Evolutionary conservation across 2,329 filamentous ascomycete species (phyloP).

Genomic region (Zalaria sp.): DNA sequence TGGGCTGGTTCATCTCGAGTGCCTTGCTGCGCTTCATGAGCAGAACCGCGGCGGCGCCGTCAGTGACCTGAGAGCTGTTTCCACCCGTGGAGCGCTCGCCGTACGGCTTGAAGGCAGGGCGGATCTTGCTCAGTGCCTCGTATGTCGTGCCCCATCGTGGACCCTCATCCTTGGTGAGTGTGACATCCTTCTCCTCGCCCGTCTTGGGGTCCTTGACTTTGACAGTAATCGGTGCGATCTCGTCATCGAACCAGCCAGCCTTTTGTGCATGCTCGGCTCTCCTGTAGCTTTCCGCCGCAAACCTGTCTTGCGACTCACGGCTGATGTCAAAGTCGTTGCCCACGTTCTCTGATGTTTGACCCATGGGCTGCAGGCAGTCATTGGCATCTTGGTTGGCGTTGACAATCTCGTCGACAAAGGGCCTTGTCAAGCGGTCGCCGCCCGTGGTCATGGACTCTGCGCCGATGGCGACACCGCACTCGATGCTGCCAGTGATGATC

Average conservation of each 20-base stretch:
- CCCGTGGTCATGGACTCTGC: slow-evolving; percentile 76
- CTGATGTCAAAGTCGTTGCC: slow-evolving; percentile 77
- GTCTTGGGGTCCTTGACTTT: slow-evolving; percentile 72
- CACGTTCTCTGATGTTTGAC: slow-evolving; percentile 95
- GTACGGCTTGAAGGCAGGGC: slow-evolving; percentile 80
- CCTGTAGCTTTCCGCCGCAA: slow-evolving; percentile 74
- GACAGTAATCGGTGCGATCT: slow-evolving; percentile 79
- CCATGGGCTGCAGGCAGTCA: slow-evolving; percentile 93
- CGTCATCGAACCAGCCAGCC: slow-evolving; percentile 79
- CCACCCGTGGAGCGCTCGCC: slow-evolving; percentile 78
- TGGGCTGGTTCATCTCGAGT: slow-evolving; percentile 72
- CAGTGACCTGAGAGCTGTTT: slow-evolving; percentile 89
- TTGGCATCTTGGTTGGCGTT: slow-evolving; percentile 56
- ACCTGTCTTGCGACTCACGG: slow-evolving; percentile 69
- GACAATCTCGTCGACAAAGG: slow-evolving; percentile 66
- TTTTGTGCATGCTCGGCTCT: slow-evolving; percentile 84
- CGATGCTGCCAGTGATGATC: slow-evolving; percentile 67
- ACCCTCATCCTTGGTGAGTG: slow-evolving; percentile 75
- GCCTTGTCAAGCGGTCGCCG: slow-evolving; percentile 53
- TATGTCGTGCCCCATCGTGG: slow-evolving; percentile 80
- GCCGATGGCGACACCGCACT: slow-evolving; percentile 75
- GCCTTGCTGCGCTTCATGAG: slow-evolving; percentile 92
- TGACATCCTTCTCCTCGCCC: slow-evolving; percentile 64
- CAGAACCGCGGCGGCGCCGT: slow-evolving; percentile 78
- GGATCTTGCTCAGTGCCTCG: slow-evolving; percentile 70